phyloP scores from a whole-genome alignment of 768 basidiomycete genomes.

The Cyclocybe aegerita region DNA sequence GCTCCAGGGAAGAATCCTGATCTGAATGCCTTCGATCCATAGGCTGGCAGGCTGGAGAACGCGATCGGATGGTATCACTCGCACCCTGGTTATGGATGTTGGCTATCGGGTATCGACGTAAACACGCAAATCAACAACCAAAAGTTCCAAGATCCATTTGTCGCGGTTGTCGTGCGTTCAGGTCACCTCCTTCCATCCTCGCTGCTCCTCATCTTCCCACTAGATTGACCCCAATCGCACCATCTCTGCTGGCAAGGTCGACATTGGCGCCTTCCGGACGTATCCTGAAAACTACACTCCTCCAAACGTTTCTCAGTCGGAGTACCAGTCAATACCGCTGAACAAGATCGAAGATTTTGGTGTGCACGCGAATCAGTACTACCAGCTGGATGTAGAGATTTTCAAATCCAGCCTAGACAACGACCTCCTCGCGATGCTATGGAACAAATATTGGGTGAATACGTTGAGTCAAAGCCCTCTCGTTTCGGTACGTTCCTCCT shows the following conservation, averaged over 20 bases:
- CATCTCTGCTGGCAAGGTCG: conserved; percentile 96
- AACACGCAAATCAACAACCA: conserved; percentile 96
- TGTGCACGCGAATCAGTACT: conserved; percentile 96
- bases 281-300: conserved; percentile 96
- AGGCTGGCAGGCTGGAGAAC: conserved; percentile 86
- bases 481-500: conserved; percentile 72
- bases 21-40: background rate
- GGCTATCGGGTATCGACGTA: conserved; percentile 98
- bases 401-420: conserved; percentile 92
- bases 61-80: conserved; percentile 98
- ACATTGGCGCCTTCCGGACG: conserved; percentile 98
- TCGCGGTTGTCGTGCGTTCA: conserved; percentile 86
- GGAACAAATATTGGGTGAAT: conserved; percentile 99
- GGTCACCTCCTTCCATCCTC: background rate
- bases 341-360: conserved; percentile 99
- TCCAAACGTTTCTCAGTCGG: conserved; percentile 62
- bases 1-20: background rate
- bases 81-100: conserved; percentile 98
- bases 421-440: conserved; percentile 83
- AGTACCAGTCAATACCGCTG: conserved; percentile 96
- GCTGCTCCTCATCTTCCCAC: background rate
- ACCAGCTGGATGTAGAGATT: conserved; percentile 90
- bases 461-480: conserved; percentile 92
- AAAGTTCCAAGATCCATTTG: conserved; percentile 92
- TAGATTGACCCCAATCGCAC: conserved; percentile 98